Percentiles rank a stretch among this genome's conserved stretches.
phyloP scores from a whole-genome alignment of 2,329 filamentous ascomycete genomes.

The Furcasterigmium sp. region DNA sequence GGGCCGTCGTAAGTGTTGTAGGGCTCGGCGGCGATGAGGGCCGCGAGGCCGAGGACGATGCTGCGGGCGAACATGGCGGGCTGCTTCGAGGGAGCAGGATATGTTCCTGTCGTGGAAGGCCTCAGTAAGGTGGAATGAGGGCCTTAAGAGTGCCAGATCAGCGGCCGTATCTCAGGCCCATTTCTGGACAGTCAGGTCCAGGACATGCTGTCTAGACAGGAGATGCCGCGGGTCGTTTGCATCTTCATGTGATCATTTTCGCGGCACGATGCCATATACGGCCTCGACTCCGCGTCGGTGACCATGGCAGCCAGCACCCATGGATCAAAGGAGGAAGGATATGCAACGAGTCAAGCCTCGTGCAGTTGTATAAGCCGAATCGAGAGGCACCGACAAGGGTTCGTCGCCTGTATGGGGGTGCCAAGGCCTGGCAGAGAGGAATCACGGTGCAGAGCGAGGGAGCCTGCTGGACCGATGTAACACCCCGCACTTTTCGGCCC shows the following conservation, averaged over 20 bases:
- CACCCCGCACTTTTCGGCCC: background rate
- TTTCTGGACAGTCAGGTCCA: too few species aligned
- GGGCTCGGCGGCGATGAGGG: constrained; percentile 17
- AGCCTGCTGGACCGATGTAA: background rate
- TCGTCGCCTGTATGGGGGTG: background rate
- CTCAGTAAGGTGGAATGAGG: too few species aligned
- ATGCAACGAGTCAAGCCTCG: too few species aligned
- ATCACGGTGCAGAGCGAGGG: background rate
- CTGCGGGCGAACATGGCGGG: constrained; percentile 2
- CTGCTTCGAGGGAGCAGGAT: background rate
- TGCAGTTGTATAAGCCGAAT: too few species aligned
- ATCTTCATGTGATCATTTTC: too few species aligned
- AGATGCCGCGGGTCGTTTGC: too few species aligned
- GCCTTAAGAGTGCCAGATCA: too few species aligned
- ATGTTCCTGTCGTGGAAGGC: background rate
- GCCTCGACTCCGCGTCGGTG: too few species aligned
- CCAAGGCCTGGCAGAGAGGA: background rate
- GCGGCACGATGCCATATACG: too few species aligned
- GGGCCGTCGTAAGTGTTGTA: constrained; percentile 47
- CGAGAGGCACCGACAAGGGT: background rate
- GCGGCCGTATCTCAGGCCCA: too few species aligned
- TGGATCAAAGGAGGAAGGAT: too few species aligned
- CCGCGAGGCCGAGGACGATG: constrained; percentile 13
- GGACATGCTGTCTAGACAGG: too few species aligned
- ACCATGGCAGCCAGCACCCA: background rate